Base-by-base conservation (phyloP, 192 early-diverging fungal genomes). In the Rhizoclosmatium sp. region DNA sequence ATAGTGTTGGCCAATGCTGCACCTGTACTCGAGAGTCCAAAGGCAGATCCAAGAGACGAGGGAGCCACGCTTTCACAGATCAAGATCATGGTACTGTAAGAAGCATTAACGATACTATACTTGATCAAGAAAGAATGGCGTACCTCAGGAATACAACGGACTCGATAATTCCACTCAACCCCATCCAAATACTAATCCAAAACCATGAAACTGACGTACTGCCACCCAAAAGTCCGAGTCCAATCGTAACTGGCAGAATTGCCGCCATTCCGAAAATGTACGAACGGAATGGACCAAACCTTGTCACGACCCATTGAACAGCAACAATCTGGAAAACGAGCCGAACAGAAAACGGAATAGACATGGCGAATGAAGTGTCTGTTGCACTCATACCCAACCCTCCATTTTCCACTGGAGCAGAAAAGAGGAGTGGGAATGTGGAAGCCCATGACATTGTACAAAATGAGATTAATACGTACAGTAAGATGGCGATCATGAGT, bases 371-470 rank as follows among this genome's bases (percentile, higher is more conserved):
- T 4, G 84, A 74, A 2, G 79, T 58, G 3, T 51, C 56, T 2
- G 51, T 58, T 2, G 84, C 44, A n/a, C 70, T 59, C 5, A 82
- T 65, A 12, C 59, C 78, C 10, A 85, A 41, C 2, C 73, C 73
- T 10, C 73, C 75, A 23, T 42, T 5, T 39, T 76, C n/a, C 4
- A 47, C 4, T 12, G 60, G 16, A 14, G 87, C 58, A 2, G 85
- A 75, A 64, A 86, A 84, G 60, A 79, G 84, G 12, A 89, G 84
- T 12, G 87, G 82, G 10, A 86, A 54, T 16, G 80, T 56, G 1
- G 82, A 78, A 41, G 73, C 61, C 69, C 86, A 87, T 2, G 79
- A 59, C 74, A 84, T 85, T 80, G 83, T 86, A 75, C 74, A 74
- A 71, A 82, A 85, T 10, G 87, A 85, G 39, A 86, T 89, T 21